phyloP scores from a whole-genome alignment of 805 yeast genomes.

The Hanseniaspora pseudoguilliermondii region DNA sequence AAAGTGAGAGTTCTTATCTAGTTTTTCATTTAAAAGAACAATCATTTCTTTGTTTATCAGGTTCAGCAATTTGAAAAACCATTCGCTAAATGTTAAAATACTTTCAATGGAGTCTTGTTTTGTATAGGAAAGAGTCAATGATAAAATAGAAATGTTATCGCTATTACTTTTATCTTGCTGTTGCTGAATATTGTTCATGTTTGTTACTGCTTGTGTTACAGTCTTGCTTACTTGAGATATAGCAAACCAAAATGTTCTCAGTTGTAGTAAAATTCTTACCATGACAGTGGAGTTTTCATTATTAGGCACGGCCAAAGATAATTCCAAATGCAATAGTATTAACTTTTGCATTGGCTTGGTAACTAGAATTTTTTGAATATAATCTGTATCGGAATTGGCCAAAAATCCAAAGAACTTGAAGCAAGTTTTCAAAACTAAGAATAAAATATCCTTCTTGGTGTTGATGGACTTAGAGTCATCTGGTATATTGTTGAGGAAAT shows the following conservation, averaged over 20 bases:
- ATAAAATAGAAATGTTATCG: constrained; percentile 33
- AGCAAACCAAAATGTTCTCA: constrained; percentile 57
- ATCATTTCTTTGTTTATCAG: constrained; percentile 61
- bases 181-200: constrained; percentile 33
- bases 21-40: constrained; percentile 29
- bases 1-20: constrained; percentile 28
- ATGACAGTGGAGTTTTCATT: constrained; percentile 7
- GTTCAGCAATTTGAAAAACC: constrained; percentile 72
- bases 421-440: constrained; percentile 14
- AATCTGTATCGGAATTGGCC: constrained; percentile 27
- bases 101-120: constrained; percentile 53
- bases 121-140: constrained; percentile 28
- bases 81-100: constrained; percentile 65
- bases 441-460: constrained; percentile 9
- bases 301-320: constrained; percentile 17
- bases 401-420: constrained; percentile 27
- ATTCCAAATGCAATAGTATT: constrained; percentile 26
- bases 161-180: constrained; percentile 33
- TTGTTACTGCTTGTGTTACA: constrained; percentile 54
- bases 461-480: not conserved
- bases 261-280: constrained; percentile 38
- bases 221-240: constrained; percentile 52
- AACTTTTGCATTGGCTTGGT: constrained; percentile 28
- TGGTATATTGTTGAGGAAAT: constrained; percentile 2
- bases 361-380: constrained; percentile 27